These are phyloP conservation scores for Podospora appendiculata DNA, from an alignment of 495 filamentous ascomycete species.

Conservation along the genomic window DNA sequence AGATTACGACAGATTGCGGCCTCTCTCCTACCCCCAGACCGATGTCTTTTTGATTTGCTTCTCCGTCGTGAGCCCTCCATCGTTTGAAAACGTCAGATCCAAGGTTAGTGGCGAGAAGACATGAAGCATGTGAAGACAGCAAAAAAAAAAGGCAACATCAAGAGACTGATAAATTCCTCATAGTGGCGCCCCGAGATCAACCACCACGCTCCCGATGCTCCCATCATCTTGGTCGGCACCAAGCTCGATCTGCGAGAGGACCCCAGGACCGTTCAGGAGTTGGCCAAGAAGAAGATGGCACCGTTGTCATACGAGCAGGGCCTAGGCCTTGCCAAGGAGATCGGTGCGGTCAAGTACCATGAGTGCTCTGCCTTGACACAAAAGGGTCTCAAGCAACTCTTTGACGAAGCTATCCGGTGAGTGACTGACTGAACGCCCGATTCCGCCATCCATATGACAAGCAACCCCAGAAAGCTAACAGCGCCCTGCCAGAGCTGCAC, in stretches of 20 bases:
- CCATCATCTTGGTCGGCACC: slow-evolving; percentile 94
- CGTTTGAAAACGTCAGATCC: slow-evolving; percentile 94
- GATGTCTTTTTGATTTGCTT: slow-evolving; percentile 99
- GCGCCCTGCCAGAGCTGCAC: slow-evolving; percentile 56
- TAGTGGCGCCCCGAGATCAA: slow-evolving; percentile 97
- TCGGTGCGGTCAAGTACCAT: slow-evolving; percentile 87
- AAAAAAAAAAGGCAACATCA: too few relatives aligned
- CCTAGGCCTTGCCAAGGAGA: slow-evolving; percentile 78
- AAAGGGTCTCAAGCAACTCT: slow-evolving; percentile 92
- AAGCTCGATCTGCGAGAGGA: slow-evolving; percentile 96
- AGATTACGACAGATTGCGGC: slow-evolving; percentile 93
- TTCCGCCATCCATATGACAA: background rate
- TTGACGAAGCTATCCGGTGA: slow-evolving; percentile 94
- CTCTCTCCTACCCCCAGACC: slow-evolving; percentile 94
- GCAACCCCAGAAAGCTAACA: slow-evolving; percentile 9
- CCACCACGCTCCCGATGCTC: slow-evolving; percentile 90
- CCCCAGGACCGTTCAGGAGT: slow-evolving; percentile 63
- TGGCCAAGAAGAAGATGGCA: slow-evolving; percentile 82
- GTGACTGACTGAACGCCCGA: slow-evolving; percentile 6
- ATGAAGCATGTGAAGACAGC: background rate
- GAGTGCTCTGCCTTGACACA: slow-evolving; percentile 98
- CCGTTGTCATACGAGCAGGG: slow-evolving; percentile 88
- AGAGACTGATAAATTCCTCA: slow-evolving; percentile 7
- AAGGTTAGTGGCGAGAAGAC: slow-evolving; percentile 53
- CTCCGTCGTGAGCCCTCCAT: slow-evolving; percentile 93